Percentiles rank a stretch among this genome's conserved stretches.
Conservation (phyloP, 139 green algal species). For the Nannochloris sp. region DNA sequence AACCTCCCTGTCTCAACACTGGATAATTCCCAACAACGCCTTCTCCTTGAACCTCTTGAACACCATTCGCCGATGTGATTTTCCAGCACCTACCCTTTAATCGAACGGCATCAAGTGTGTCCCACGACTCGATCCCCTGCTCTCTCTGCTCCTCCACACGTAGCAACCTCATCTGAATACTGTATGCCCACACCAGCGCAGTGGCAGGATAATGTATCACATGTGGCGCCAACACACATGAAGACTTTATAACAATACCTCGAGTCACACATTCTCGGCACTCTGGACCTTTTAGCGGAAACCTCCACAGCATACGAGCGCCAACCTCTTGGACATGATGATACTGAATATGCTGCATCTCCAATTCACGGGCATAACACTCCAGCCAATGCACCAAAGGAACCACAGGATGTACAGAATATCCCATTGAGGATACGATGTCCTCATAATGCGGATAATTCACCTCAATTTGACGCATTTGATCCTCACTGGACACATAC, state of each 20-base stretch:
- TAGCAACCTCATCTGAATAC: slow-evolving; percentile 50
- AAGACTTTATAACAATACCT: slow-evolving; percentile 38
- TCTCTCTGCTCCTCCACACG: slow-evolving; percentile 29
- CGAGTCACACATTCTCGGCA: slow-evolving; percentile 34
- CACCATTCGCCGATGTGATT: slow-evolving; percentile 35
- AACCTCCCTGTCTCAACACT: slow-evolving; percentile 31
- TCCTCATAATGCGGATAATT: background rate
- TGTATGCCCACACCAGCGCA: slow-evolving; percentile 54
- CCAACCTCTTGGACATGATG: background rate
- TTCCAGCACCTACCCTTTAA: slow-evolving; percentile 55
- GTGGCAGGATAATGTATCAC: slow-evolving; percentile 27
- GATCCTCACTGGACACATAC: too few relatives aligned
- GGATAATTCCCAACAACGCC: slow-evolving; percentile 49
- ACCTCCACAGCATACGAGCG: background rate
- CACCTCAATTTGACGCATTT: background rate
- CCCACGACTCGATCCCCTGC: background rate
- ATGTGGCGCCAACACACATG: background rate
- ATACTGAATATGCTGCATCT: background rate
- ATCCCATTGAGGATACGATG: background rate
- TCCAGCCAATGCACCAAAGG: slow-evolving; percentile 1
- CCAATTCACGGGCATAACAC: background rate
- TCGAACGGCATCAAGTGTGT: slow-evolving; percentile 7
- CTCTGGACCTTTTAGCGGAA: background rate
- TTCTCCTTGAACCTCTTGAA: slow-evolving; percentile 42
- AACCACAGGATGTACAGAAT: background rate